These are phyloP conservation scores for Kokia cookei DNA, from an alignment of 441 rosid species.

Conservation along the genomic window DNA sequence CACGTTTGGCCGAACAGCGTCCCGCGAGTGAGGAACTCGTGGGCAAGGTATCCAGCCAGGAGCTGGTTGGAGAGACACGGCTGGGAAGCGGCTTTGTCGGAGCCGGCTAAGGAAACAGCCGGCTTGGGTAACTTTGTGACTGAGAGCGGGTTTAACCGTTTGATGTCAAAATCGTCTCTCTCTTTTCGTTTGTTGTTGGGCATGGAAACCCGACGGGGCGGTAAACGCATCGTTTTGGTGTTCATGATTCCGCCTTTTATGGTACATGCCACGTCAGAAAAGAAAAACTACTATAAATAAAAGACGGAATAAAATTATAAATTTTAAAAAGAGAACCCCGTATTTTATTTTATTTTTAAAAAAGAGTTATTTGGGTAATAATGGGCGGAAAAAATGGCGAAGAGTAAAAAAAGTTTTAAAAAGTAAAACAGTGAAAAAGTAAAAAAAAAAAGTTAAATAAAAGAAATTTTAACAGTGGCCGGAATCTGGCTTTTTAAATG, in stretches of 20 bases:
- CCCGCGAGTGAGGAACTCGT: slow-evolving; percentile 64
- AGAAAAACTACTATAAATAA: background rate
- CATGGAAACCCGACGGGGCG: slow-evolving; percentile 73
- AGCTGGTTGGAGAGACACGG: slow-evolving; percentile 36
- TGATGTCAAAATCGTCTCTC: slow-evolving; percentile 34
- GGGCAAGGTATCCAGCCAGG: slow-evolving; percentile 68
- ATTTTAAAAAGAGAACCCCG: background rate
- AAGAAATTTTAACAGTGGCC: background rate
- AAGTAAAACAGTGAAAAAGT: background rate
- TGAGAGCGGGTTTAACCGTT: slow-evolving; percentile 10
- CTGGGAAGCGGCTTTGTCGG: background rate
- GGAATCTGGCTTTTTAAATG: background rate
- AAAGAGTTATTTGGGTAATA: background rate
- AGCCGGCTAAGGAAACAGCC: slow-evolving; percentile 14
- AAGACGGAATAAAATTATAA: background rate
- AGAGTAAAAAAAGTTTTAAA: background rate
- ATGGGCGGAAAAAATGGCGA: background rate
- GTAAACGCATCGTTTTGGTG: slow-evolving; percentile 95
- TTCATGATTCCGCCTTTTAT: slow-evolving; percentile 28
- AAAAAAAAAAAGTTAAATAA: background rate
- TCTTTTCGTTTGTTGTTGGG: slow-evolving; percentile 55
- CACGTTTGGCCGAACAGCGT: slow-evolving; percentile 55
- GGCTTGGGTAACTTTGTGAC: slow-evolving; percentile 22
- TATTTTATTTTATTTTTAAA: background rate
- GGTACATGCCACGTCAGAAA: slow-evolving; percentile 70